Conservation (phyloP, 305 asterid genomes). For the Fraxinus velutina region DNA sequence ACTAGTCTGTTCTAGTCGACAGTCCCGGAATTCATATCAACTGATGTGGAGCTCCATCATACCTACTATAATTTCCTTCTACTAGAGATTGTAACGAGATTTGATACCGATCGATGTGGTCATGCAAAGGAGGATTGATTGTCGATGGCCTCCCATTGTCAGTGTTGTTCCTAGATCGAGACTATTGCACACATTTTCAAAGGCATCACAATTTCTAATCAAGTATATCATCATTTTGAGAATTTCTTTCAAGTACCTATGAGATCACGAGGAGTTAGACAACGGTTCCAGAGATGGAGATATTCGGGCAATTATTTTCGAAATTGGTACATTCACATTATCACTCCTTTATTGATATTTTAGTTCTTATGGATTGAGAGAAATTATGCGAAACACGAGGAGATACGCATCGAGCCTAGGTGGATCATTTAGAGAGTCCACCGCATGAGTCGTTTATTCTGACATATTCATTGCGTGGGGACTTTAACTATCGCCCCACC, state of each 20-base stretch:
- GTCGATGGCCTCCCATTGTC: not conserved
- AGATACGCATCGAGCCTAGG: not conserved
- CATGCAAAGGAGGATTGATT: not conserved
- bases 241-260: not conserved
- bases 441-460: not conserved
- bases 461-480: not conserved
- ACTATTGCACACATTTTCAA: not conserved
- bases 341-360: not conserved
- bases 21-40: not conserved
- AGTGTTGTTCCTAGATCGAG: not conserved
- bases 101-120: not conserved
- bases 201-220: not conserved
- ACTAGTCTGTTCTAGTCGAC: not conserved
- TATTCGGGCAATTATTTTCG: not conserved
- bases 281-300: not conserved
- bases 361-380: not conserved
- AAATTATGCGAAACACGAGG: not conserved
- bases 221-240: not conserved
- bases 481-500: not conserved
- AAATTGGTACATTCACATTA: not conserved
- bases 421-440: not conserved
- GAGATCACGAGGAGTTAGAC: not conserved
- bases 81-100: not conserved
- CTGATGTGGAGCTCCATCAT: not conserved
- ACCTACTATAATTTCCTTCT: not conserved